Percentiles rank a stretch among this genome's conserved stretches.
Conservation (phyloP, 108 stramenopile species). For the Stephanodiscus triporus region DNA sequence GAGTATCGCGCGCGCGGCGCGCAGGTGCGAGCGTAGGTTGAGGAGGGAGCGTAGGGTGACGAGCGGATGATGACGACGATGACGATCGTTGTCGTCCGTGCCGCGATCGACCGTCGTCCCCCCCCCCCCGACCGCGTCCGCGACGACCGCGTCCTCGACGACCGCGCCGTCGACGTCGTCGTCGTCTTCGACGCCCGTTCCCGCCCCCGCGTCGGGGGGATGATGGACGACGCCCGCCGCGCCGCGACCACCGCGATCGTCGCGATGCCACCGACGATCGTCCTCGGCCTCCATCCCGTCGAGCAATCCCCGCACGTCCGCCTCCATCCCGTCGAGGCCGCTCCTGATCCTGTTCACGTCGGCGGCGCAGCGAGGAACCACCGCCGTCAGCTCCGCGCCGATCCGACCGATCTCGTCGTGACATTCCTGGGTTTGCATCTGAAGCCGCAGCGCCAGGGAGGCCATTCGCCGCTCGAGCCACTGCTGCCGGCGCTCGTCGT, state of each 20-base stretch:
- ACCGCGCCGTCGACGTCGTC: too few species aligned
- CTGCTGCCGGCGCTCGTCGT: slow-evolving; percentile 21
- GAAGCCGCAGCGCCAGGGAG: slow-evolving; percentile 80
- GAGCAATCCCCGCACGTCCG: slow-evolving; percentile 63
- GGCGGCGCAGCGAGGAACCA: slow-evolving; percentile 80
- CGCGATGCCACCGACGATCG: background rate
- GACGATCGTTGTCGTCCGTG: too few species aligned
- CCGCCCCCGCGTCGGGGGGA: background rate
- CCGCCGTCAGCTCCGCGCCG: slow-evolving; percentile 83
- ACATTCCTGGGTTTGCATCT: slow-evolving; percentile 77
- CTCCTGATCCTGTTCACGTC: slow-evolving; percentile 72
- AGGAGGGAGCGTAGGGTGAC: slow-evolving; percentile 69
- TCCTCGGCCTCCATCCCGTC: slow-evolving; percentile 27
- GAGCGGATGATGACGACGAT: too few species aligned
- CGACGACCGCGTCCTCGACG: background rate
- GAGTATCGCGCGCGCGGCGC: slow-evolving; percentile 66
- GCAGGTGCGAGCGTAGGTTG: slow-evolving; percentile 70
- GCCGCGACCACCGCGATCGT: background rate
- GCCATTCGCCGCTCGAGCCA: slow-evolving; percentile 71
- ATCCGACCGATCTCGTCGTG: slow-evolving; percentile 88
- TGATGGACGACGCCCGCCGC: background rate
- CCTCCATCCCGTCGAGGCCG: slow-evolving; percentile 68
- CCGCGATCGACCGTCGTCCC: background rate
- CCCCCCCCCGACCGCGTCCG: too few species aligned
- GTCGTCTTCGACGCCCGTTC: background rate